Conservation (phyloP, 179 eudicot species). For the Sideroxylon spinosum region DNA sequence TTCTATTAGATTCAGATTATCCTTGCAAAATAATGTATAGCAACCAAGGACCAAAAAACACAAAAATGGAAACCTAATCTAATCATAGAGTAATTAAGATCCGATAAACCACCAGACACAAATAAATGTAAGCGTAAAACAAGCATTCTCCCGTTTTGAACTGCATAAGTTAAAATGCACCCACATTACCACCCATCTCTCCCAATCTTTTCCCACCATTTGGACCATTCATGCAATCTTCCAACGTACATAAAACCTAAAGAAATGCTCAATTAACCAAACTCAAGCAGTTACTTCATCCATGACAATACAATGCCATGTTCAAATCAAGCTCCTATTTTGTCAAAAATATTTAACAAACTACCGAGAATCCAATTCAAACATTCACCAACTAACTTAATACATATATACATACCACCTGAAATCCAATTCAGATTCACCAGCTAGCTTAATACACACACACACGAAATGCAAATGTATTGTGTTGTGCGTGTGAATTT, state of each 20-base stretch:
- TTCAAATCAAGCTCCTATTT: not conserved
- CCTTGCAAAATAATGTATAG: not conserved
- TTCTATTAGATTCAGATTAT: not conserved
- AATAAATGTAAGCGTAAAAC: constrained; percentile 5
- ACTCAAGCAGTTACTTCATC: not conserved
- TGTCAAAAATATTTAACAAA: not conserved
- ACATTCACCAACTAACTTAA: not conserved
- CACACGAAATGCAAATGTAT: too few relatives aligned
- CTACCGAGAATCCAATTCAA: not conserved
- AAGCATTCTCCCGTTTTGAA: constrained; percentile 1
- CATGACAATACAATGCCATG: not conserved
- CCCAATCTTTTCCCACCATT: not conserved
- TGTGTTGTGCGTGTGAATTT: too few relatives aligned
- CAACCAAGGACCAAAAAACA: not conserved
- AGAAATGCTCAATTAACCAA: not conserved
- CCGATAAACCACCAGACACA: constrained; percentile 8
- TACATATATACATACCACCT: too few relatives aligned
- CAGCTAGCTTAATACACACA: not conserved
- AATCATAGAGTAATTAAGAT: not conserved
- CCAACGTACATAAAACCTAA: not conserved
- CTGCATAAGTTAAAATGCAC: constrained; percentile 1
- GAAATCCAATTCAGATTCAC: constrained; percentile 1
- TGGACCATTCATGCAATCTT: constrained; percentile 7
- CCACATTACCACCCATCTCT: not conserved
- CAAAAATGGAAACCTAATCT: constrained; percentile 2